phyloP scores from a whole-genome alignment of 352 stramenopile genomes.

The Pythium brachiatum region DNA sequence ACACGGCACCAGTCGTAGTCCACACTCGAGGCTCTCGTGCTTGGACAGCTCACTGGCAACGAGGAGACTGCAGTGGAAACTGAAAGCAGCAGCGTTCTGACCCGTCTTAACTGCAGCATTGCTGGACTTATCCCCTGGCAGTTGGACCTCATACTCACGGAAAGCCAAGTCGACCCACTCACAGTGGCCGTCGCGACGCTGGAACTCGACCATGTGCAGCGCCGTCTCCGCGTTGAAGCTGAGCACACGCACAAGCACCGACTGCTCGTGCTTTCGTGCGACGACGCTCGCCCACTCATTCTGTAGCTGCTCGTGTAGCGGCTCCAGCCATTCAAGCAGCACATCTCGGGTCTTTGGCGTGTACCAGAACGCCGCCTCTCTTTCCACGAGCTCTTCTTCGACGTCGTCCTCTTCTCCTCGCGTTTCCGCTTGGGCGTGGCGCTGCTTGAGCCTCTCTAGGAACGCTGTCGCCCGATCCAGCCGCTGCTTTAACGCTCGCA shows the following conservation, averaged over 20 bases:
- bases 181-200: conserved; percentile 36
- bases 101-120: too few relatives aligned
- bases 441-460: conserved; percentile 8
- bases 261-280: conserved; percentile 8
- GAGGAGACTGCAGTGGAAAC: conserved; percentile 33
- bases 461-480: conserved; percentile 12
- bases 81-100: neutral
- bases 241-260: conserved; percentile 38
- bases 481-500: conserved; percentile 16
- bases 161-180: conserved; percentile 39
- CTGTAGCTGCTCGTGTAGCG: conserved; percentile 1
- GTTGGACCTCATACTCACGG: conserved; percentile 47
- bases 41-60: neutral
- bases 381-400: neutral
- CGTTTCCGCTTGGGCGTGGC: neutral
- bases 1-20: conserved; percentile 51
- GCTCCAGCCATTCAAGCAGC: conserved; percentile 21
- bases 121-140: neutral
- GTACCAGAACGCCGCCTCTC: conserved; percentile 5
- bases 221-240: conserved; percentile 32
- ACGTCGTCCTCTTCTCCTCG: neutral
- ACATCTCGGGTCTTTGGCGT: neutral
- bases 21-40: conserved; percentile 43
- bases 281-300: conserved; percentile 1
- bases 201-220: conserved; percentile 53